Evolutionary conservation across 2,329 filamentous ascomycete genomes (phyloP).

Genomic region (Fusarium sp.): DNA sequence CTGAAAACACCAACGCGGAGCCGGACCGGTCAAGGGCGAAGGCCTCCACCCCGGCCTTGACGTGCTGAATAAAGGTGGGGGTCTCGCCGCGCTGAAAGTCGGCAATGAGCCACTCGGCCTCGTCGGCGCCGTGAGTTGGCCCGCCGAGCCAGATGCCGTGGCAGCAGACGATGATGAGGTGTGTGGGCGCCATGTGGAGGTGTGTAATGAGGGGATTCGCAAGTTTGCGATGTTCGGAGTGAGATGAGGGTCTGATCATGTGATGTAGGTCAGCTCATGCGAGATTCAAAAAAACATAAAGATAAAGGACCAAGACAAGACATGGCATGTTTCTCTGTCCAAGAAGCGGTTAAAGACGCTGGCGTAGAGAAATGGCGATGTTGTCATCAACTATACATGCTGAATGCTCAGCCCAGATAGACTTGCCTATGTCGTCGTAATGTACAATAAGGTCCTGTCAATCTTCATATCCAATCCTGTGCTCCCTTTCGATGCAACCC

Average conservation of each 20-base stretch:
- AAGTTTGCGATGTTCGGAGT: not conserved
- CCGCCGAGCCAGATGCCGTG: slow-evolving; percentile 79
- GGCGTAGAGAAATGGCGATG: not conserved
- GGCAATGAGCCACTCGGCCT: slow-evolving; percentile 75
- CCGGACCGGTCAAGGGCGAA: slow-evolving; percentile 55
- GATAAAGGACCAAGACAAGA: not conserved
- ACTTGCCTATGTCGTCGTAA: slow-evolving; percentile 20
- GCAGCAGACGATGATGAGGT: slow-evolving; percentile 82
- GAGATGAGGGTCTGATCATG: slow-evolving; percentile 42
- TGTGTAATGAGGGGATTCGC: slow-evolving; percentile 25
- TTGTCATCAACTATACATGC: not conserved
- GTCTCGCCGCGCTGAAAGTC: slow-evolving; percentile 80
- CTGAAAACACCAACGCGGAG: slow-evolving; percentile 73
- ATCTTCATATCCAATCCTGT: slow-evolving; percentile 2
- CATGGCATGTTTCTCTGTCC: no score
- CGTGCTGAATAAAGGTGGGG: slow-evolving; percentile 79
- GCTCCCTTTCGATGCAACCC: slow-evolving; percentile 15
- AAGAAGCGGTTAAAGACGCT: not conserved
- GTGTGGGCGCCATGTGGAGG: slow-evolving; percentile 46
- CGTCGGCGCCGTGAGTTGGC: slow-evolving; percentile 58
- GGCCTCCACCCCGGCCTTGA: slow-evolving; percentile 67
- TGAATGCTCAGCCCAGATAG: slow-evolving; percentile 14
- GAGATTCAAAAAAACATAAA: not conserved
- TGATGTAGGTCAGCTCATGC: slow-evolving; percentile 27
- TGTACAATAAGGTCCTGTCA: slow-evolving; percentile 24